Percentiles rank a stretch among this genome's conserved stretches.
These are phyloP conservation scores for Agaricales sp. DNA, from an alignment of 1,284 basidiomycete species.

Conservation along the genomic window DNA sequence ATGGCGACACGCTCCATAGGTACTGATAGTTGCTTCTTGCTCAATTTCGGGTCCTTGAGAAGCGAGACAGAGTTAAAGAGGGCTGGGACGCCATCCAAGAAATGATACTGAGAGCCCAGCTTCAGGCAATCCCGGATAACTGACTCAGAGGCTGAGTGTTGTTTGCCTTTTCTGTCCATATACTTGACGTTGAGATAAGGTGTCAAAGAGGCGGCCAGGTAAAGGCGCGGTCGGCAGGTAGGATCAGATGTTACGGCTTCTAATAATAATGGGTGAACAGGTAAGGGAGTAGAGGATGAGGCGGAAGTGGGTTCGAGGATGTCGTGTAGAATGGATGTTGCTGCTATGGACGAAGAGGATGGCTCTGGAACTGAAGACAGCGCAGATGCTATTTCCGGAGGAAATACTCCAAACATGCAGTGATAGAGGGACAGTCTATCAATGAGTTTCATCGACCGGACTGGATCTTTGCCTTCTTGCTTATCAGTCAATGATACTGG, in stretches of 20 bases:
- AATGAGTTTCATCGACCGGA: conserved; percentile 68
- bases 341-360: conserved; percentile 33
- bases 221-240: conserved; percentile 50
- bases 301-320: conserved; percentile 28
- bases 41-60: conserved; percentile 31
- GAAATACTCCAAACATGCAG: conserved; percentile 56
- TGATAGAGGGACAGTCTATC: conserved; percentile 59
- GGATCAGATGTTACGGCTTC: conserved; percentile 26
- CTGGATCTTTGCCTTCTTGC: conserved; percentile 55
- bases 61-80: conserved; percentile 52
- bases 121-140: conserved; percentile 78
- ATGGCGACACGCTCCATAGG: conserved; percentile 45
- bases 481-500: conserved; percentile 4
- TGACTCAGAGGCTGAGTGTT: conserved; percentile 48
- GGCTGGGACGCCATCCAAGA: conserved; percentile 61
- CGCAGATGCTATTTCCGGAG: conserved; percentile 29
- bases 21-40: conserved; percentile 23
- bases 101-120: conserved; percentile 73
- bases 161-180: conserved; percentile 53
- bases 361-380: conserved; percentile 33
- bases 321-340: conserved; percentile 48
- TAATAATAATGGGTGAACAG: conserved; percentile 38
- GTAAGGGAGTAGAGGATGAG: conserved; percentile 20
- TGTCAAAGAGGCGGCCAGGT: conserved; percentile 59
- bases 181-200: conserved; percentile 56